Evolutionary conservation across 225 moss, liverwort and hornwort genomes (phyloP).

Genomic region (Pseudisothecium myosuroides): DNA sequence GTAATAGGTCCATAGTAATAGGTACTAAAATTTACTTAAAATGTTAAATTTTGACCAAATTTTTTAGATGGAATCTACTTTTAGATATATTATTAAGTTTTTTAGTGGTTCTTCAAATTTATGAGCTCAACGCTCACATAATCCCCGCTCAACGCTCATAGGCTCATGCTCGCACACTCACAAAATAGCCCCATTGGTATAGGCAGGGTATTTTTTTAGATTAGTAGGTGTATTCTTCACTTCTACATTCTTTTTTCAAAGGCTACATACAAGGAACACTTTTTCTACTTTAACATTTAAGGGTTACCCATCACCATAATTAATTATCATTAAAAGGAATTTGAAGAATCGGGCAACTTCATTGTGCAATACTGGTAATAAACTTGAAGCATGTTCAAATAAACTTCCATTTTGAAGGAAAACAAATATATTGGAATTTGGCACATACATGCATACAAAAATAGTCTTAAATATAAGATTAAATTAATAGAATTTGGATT

Average conservation of each 20-base stretch:
- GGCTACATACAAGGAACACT: fast-evolving
- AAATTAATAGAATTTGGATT: not conserved
- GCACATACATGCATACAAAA: too few relatives aligned
- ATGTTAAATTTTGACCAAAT: too few relatives aligned
- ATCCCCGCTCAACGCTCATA: too few relatives aligned
- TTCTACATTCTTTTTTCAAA: not conserved
- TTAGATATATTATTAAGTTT: too few relatives aligned
- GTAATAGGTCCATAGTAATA: too few relatives aligned
- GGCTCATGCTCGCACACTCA: too few relatives aligned
- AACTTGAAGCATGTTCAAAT: not conserved
- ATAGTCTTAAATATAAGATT: not conserved
- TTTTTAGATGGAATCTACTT: too few relatives aligned
- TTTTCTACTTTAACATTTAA: not conserved
- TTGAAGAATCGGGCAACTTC: not conserved
- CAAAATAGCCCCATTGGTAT: too few relatives aligned
- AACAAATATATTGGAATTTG: not conserved
- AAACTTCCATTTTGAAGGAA: not conserved
- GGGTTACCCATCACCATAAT: not conserved
- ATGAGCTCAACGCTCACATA: too few relatives aligned
- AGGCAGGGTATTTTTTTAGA: not conserved
- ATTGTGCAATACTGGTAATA: not conserved
- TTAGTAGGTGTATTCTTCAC: not conserved
- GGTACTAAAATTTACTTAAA: too few relatives aligned
- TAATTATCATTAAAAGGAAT: not conserved
- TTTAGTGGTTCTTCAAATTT: too few relatives aligned